Evolutionary conservation across 2,329 filamentous ascomycete genomes (phyloP), one percentile per base, ranked within the genome.

Genomic region (Periconia digitata): DNA sequence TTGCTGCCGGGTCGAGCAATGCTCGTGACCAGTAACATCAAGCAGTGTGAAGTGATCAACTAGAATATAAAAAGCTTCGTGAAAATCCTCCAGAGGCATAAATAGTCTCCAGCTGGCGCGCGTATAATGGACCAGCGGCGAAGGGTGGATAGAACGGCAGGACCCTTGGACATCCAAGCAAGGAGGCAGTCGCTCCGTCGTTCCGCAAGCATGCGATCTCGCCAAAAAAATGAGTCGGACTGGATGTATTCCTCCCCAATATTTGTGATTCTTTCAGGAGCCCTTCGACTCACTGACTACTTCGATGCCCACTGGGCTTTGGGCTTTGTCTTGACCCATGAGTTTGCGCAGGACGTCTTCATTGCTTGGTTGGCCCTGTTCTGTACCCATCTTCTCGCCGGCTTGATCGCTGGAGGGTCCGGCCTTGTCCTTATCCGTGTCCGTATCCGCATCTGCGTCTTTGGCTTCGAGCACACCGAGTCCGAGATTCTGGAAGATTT

Each of bases 401-500:
- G 58, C 60, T n/a, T 59, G 58, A 42, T 56, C 59, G 3, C 53
- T 58, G 3, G 59, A 56, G 17, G 48, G 44, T 8, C 60, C 54
- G 29, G 52, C 51, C n/a, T n/a, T n/a, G n/a, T n/a, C n/a, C n/a
- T n/a, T n/a, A n/a, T n/a, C n/a, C n/a, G n/a, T n/a, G n/a, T n/a
- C n/a, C n/a, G n/a, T n/a, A n/a, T n/a, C n/a, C 21, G 54, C 59
- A 34, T 66, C 54, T 0, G 61, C 56, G 35, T 70, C 64, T 49
- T 71, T 62, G 48, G 72, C 66, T 58, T 77, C 71, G 3, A 76
- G 62, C 13, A 77, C 74, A n/a, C 74, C 74, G 29, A 77, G 65
- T 18, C 74, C 74, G n/a, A 77, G 72, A 52, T 76, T 55, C 62
- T 68, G 15, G 23, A 23, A 27, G 5, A 20, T 10, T 37, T 8